Conservation (phyloP, 768 basidiomycete genomes). For the Boletellus emodensis region DNA sequence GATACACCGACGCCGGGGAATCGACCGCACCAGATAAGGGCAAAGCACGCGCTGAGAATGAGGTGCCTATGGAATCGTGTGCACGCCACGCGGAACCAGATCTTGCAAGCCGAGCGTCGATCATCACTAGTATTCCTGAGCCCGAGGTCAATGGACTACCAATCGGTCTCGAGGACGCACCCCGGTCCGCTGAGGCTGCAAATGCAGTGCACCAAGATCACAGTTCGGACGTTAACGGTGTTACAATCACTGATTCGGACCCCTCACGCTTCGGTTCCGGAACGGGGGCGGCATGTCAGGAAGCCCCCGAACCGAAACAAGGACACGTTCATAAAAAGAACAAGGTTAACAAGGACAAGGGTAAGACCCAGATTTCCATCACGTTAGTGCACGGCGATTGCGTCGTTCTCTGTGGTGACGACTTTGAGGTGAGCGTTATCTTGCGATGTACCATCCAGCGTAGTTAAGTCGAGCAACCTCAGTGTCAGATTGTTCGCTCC, state of each 20-base stretch:
- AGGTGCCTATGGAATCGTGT: neutral
- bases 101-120: neutral
- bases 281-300: constrained; percentile 1
- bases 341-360: constrained; percentile 19
- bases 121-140: neutral
- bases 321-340: constrained; percentile 11
- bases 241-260: neutral
- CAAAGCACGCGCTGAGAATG: constrained; percentile 7
- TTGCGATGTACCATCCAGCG: neutral
- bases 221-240: neutral
- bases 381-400: constrained; percentile 40
- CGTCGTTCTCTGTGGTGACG: constrained; percentile 34
- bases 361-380: constrained; percentile 22
- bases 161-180: constrained; percentile 1
- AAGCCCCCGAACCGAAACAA: constrained; percentile 1
- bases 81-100: neutral
- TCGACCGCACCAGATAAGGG: constrained; percentile 7
- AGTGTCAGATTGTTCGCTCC: constrained; percentile 28
- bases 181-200: neutral
- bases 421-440: constrained; percentile 37
- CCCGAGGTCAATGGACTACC: neutral
- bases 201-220: constrained; percentile 5
- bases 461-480: constrained; percentile 3
- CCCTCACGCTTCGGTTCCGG: neutral
- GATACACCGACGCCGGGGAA: constrained; percentile 14